Evolutionary conservation across 2,329 filamentous ascomycete genomes (phyloP), one percentile per base, ranked within the genome.

Genomic region (Pyricularia grisea): DNA sequence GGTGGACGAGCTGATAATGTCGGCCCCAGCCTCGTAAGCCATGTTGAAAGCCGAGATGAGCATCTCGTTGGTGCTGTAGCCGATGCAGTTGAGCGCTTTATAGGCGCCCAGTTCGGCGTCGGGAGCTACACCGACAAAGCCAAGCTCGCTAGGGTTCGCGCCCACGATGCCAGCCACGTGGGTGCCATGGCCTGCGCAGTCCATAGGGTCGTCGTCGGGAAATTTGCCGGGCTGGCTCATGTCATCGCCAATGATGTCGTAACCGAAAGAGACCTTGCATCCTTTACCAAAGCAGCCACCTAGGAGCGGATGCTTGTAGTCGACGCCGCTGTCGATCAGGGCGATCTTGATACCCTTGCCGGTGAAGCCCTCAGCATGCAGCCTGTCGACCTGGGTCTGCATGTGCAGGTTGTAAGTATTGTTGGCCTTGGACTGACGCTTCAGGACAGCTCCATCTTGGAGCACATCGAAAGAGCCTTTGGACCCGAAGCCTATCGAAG

Each of bases 281-380:
- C 82, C 83, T n/a, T 77, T 72, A 3, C 84, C 84, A 71, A 85
- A 86, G 68, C 83, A 82, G 6, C 83, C 83, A 14, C 84, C 84
- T 1, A 87, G 79, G 10, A 82, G 81, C 10, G 83, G 82, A 69
- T 84, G 83, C 14, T 73, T 78, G 72, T 85, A 85, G 72, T 86
- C 84, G 33, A 85, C 76, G 14, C 75, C 74, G 0, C 72, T 74
- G 70, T 82, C 79, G 64, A 83, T 74, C 28, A 84, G 73, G 9
- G 76, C 81, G n/a, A 85, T 76, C 30, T 77, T 78, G 42, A 82
- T 73, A 0, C 82, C 82, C 65, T 81, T 78, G 25, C 83, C 83
- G 1, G 78, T 82, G n/a, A 81, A 75, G 9, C 82, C 82, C 36
- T 77, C 74, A 4, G 76, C 78, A 14, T 79, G 80, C n/a, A 84